These are phyloP conservation scores for Rutstroemia sp. DNA, from an alignment of 2,329 filamentous ascomycete species.

Conservation along the genomic window DNA sequence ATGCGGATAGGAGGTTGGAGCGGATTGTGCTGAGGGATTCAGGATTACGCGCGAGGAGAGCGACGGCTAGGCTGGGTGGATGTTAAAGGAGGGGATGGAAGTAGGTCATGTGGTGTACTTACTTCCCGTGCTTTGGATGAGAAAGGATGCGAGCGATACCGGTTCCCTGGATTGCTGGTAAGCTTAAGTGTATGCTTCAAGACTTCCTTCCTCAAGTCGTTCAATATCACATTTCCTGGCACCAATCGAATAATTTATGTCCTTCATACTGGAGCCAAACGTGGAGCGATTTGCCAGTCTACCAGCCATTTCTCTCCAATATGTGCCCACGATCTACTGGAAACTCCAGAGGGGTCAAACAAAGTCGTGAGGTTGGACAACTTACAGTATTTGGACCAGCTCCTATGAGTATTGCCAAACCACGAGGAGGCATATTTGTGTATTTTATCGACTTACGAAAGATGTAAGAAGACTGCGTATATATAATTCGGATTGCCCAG, in stretches of 20 bases:
- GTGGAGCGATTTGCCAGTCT: not conserved
- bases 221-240: too few species aligned
- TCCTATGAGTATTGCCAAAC: not conserved
- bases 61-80: conserved; percentile 37
- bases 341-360: too few species aligned
- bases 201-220: too few species aligned
- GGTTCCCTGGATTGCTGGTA: not conserved
- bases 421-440: not conserved
- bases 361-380: not conserved
- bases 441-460: not conserved
- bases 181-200: too few species aligned
- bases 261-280: not conserved
- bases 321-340: not conserved
- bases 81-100: too few species aligned
- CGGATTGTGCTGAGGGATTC: conserved; percentile 38
- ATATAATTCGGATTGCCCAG: not conserved
- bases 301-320: not conserved
- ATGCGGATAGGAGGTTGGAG: conserved; percentile 34
- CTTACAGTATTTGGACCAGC: not conserved
- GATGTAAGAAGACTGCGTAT: not conserved
- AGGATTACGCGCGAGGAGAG: conserved; percentile 42
- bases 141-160: conserved; percentile 40
- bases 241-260: too few species aligned
- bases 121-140: conserved; percentile 44
- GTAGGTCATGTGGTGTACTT: not conserved